Evolutionary conservation across 805 yeast genomes (phyloP).

Genomic region (Metschnikowia baotianmanensis): DNA sequence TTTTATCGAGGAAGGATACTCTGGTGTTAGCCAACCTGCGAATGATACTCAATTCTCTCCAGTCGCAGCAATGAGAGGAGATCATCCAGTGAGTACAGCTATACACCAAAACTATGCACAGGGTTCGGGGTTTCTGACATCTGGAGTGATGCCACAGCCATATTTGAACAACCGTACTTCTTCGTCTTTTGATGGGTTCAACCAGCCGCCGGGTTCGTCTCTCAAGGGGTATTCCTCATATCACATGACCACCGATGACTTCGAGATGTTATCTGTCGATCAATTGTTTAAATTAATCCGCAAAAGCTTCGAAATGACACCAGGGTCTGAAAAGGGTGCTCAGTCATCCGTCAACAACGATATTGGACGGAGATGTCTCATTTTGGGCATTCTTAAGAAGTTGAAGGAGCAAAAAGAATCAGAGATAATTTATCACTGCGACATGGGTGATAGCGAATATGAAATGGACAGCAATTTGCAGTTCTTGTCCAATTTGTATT

Average conservation of each 20-base stretch:
- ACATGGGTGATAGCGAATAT: constrained; percentile 31
- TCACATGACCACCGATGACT: constrained; percentile 38
- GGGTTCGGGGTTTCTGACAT: too few relatives aligned
- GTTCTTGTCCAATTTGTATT: constrained; percentile 39
- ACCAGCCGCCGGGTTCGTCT: too few relatives aligned
- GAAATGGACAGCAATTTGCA: constrained; percentile 44
- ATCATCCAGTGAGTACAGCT: not conserved
- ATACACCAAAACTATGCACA: not conserved
- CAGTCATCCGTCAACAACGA: constrained; percentile 26
- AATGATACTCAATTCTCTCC: not conserved
- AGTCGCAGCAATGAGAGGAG: constrained; percentile 1
- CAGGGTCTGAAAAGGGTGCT: constrained; percentile 4
- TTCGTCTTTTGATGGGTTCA: too few relatives aligned
- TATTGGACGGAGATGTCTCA: constrained; percentile 35
- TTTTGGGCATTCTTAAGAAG: constrained; percentile 36
- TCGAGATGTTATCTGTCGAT: constrained; percentile 35
- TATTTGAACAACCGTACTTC: too few relatives aligned
- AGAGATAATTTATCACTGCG: constrained; percentile 29
- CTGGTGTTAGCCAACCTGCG: too few relatives aligned
- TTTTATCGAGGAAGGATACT: not conserved
- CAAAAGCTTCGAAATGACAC: constrained; percentile 16
- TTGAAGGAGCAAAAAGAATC: constrained; percentile 36
- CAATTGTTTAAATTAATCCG: constrained; percentile 39
- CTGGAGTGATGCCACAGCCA: not conserved
- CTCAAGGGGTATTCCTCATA: not conserved